These are phyloP conservation scores for Hemisphaericaspora xylofermentans DNA, from an alignment of 1,139 yeast species.

Conservation along the genomic window DNA sequence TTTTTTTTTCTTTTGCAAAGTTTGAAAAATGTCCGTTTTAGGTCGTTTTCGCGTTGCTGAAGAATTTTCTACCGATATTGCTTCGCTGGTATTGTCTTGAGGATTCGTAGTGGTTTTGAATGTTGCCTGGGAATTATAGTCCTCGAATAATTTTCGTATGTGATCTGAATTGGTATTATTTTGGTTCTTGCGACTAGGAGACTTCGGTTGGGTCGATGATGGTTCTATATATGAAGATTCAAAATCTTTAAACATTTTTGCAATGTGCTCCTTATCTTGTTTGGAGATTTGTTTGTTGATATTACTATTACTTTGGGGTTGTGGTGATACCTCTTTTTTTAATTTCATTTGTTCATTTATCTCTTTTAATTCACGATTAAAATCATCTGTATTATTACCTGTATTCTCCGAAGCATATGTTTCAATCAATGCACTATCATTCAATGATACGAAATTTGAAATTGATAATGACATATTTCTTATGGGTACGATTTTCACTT, in stretches of 20 bases:
- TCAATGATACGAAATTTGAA: conserved; percentile 50
- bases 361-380: conserved; percentile 22
- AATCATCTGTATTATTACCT: conserved; percentile 13
- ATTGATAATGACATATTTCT: conserved; percentile 50
- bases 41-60: conserved; percentile 1
- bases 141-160: conserved; percentile 18
- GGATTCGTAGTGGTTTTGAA: neutral
- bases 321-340: conserved; percentile 8
- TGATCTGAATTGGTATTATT: conserved; percentile 12
- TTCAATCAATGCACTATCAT: conserved; percentile 46
- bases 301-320: conserved; percentile 3
- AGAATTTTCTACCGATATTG: conserved; percentile 1
- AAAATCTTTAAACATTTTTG: conserved; percentile 17
- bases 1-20: conserved; percentile 16
- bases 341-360: conserved; percentile 14
- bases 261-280: conserved; percentile 16
- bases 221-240: conserved; percentile 8
- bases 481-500: conserved; percentile 46
- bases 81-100: neutral
- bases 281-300: conserved; percentile 9
- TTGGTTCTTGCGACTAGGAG: conserved; percentile 3
- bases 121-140: conserved; percentile 11
- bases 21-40: conserved; percentile 22
- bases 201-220: neutral
- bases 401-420: conserved; percentile 37